These are phyloP conservation scores for Alternaria sp. DNA, from an alignment of 2,329 filamentous ascomycete genomes.

Conservation along the genomic window DNA sequence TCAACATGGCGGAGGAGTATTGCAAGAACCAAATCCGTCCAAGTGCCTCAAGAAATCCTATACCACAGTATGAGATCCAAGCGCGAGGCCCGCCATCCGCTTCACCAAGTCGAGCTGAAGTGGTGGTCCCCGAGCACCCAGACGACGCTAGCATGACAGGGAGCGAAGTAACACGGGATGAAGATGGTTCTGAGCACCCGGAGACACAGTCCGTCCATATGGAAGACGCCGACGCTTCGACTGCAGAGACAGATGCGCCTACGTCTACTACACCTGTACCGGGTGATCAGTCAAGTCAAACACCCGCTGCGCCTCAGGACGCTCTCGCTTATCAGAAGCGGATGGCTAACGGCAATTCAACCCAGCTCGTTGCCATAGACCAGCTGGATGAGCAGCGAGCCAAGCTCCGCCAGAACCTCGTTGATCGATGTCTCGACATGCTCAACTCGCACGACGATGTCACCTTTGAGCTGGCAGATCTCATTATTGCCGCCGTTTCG, in stretches of 20 bases:
- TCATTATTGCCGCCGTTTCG: slow-evolving; percentile 75
- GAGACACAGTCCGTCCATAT: slow-evolving; percentile 49
- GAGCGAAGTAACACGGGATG: slow-evolving; percentile 34
- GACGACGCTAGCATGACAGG: slow-evolving; percentile 37
- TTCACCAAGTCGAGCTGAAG: slow-evolving; percentile 43
- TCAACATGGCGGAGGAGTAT: slow-evolving; percentile 71
- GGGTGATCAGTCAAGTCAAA: slow-evolving; percentile 21
- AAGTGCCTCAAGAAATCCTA: slow-evolving; percentile 68
- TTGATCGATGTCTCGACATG: slow-evolving; percentile 89
- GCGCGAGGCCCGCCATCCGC: slow-evolving; percentile 35
- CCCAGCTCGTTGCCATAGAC: slow-evolving; percentile 68
- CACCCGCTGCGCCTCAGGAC: slow-evolving; percentile 22
- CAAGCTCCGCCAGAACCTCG: slow-evolving; percentile 75
- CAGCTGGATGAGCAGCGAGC: slow-evolving; percentile 78
- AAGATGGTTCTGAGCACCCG: slow-evolving; percentile 34
- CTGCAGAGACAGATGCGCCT: slow-evolving; percentile 17
- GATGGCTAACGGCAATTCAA: slow-evolving; percentile 39
- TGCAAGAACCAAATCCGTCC: slow-evolving; percentile 69
- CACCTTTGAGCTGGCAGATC: slow-evolving; percentile 87
- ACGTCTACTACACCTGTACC: slow-evolving; percentile 25
- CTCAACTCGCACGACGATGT: slow-evolving; percentile 86
- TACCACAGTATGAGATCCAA: slow-evolving; percentile 60
- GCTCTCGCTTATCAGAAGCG: slow-evolving; percentile 44
- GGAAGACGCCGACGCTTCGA: slow-evolving; percentile 40
- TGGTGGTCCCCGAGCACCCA: slow-evolving; percentile 39